Base-by-base conservation (phyloP, 768 basidiomycete species). In the Exidia glandulosa region DNA sequence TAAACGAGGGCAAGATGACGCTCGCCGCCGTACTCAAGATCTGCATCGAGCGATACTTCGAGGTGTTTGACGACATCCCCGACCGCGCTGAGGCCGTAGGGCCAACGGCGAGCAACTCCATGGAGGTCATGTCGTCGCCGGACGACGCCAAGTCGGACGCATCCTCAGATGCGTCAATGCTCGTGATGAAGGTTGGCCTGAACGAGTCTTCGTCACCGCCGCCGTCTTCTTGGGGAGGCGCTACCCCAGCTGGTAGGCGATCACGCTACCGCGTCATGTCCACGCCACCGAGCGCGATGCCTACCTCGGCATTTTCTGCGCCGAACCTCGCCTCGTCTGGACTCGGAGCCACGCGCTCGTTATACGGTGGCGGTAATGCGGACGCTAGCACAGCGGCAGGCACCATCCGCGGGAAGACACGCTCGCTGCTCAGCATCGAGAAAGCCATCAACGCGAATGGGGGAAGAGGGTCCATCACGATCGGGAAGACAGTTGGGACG, bases 11-110 rank as follows among this genome's bases (percentile, higher is more conserved):
- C 33, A 74, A 74, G 63, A 83, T 82, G 9, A 90, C 88, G 0
- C 75, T 93, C 0, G 89, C 88, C 2, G 75, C 77, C 62, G 74
- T 92, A 45, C 76, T 91, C 70, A 84, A 84, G 67, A 72, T 89
- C 47, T 92, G 88, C 69, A 90, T 92, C 57, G 80, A 87, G 65
- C 81, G 82, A 47, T 93, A 92, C 69, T 91, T 86, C 69, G 90
- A 93, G 68, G 75, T 92, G 32, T 93, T 93, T 65, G 90, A 91
- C 67, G 90, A 92, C 64, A 71, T 86, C n/a, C 73, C 70, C 60
- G 90, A 91, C 71, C 80, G 83, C 16, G 79, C 78, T 61, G 88
- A 90, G 64, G 83, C 83, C 2, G 63, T 60, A 12, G 50, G 27
- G 12, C 25, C 25, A 12, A 54, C 50, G 27, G 50, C 50, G 27